Evolutionary conservation across 176 grass and related monocot genomes (phyloP).

Genomic region (Elaeis guineensis): DNA sequence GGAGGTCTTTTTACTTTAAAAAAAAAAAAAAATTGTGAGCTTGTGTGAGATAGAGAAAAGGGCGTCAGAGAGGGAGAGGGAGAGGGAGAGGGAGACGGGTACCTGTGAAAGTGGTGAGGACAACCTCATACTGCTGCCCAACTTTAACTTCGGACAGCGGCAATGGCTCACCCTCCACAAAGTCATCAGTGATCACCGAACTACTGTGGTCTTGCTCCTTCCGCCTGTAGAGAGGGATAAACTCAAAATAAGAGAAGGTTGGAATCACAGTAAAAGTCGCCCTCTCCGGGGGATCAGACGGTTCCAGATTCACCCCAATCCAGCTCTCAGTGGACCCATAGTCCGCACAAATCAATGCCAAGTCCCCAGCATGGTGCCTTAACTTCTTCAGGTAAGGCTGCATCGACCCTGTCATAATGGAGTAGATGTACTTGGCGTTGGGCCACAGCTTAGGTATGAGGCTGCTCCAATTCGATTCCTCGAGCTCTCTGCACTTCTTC

Average conservation of each 20-base stretch:
- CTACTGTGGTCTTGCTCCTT: background rate
- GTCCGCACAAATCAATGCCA: constrained; percentile 9
- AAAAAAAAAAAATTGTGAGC: too few relatives aligned
- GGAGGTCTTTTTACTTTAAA: too few relatives aligned
- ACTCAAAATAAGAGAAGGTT: constrained; percentile 23
- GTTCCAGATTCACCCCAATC: constrained; percentile 20
- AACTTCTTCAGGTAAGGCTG: constrained; percentile 22
- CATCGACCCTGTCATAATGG: constrained; percentile 28
- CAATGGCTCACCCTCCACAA: constrained; percentile 8
- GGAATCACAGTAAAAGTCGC: constrained; percentile 14
- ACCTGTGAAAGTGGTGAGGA: constrained; percentile 26
- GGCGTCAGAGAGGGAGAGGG: too few relatives aligned
- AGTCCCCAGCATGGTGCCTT: constrained; percentile 8
- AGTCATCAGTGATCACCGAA: background rate
- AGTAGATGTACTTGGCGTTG: constrained; percentile 23
- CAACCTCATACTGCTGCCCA: constrained; percentile 21
- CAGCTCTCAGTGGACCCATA: constrained; percentile 28
- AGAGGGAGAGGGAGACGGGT: too few relatives aligned
- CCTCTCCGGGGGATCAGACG: constrained; percentile 1
- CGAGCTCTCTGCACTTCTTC: constrained; percentile 4
- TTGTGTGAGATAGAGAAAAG: too few relatives aligned
- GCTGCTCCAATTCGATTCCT: background rate
- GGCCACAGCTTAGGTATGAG: constrained; percentile 22
- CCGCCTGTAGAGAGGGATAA: constrained; percentile 17
- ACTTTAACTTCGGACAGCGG: constrained; percentile 1